phyloP scores from a whole-genome alignment of 2,329 filamentous ascomycete genomes.

The Lachnum nothofagi region DNA sequence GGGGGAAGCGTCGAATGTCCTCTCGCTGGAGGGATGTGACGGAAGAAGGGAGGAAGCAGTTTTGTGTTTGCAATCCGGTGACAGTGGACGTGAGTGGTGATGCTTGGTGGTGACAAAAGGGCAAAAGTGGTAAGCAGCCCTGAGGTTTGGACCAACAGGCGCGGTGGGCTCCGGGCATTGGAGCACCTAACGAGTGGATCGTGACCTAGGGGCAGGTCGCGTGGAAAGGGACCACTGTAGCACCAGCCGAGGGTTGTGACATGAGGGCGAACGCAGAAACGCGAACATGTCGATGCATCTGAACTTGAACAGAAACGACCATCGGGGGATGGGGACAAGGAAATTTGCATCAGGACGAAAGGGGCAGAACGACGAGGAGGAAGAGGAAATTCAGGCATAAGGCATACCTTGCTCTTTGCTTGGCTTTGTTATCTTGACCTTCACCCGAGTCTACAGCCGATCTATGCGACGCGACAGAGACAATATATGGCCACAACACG shows the following conservation, averaged over 20 bases:
- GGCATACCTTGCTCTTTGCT: constrained; percentile 19
- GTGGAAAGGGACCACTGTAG: constrained; percentile 24
- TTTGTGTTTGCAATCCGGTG: constrained; percentile 29
- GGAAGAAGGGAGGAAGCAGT: constrained; percentile 24
- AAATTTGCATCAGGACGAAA: neutral
- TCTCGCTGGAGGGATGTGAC: constrained; percentile 20
- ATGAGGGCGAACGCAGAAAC: constrained; percentile 7
- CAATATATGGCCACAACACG: constrained; percentile 14
- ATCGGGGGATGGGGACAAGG: neutral
- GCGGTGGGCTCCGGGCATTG: constrained; percentile 26
- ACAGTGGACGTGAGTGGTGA: constrained; percentile 16
- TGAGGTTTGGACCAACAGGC: constrained; percentile 17
- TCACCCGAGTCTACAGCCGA: constrained; percentile 3
- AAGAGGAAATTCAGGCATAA: constrained; percentile 10
- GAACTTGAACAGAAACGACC: constrained; percentile 3
- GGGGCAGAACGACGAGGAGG: neutral
- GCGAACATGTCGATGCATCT: neutral
- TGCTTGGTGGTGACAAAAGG: neutral
- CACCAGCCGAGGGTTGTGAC: constrained; percentile 20
- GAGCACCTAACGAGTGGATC: constrained; percentile 27
- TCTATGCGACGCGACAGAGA: constrained; percentile 18
- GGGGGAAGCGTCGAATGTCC: neutral
- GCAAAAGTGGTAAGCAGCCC: constrained; percentile 10
- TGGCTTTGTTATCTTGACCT: constrained; percentile 11
- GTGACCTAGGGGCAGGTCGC: constrained; percentile 26